Evolutionary conservation across 805 yeast species (phyloP).

Genomic region (Yamadazyma nakazawae): DNA sequence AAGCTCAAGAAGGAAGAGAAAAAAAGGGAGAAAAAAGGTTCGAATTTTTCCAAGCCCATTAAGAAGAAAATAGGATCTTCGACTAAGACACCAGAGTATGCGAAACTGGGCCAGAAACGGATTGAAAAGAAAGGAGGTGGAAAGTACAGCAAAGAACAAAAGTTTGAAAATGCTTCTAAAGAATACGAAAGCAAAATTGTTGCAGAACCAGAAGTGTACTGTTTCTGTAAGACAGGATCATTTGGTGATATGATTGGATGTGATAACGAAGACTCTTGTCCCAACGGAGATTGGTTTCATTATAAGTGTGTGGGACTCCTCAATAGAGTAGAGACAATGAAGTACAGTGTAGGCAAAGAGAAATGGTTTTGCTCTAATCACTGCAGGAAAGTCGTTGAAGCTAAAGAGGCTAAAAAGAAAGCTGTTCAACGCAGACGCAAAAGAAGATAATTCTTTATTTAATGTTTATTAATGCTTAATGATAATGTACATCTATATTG

Average conservation of each 20-base stretch:
- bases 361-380: constrained; percentile 40
- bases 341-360: constrained; percentile 30
- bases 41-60: not conserved
- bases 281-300: constrained; percentile 47
- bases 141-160: not conserved
- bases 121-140: not conserved
- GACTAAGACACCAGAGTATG: not conserved
- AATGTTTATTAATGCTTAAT: constrained; percentile 1
- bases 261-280: constrained; percentile 55
- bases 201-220: constrained; percentile 45
- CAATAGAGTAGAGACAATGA: constrained; percentile 35
- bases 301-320: constrained; percentile 43
- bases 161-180: not conserved
- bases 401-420: not conserved
- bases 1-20: not conserved
- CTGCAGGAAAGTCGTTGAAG: constrained; percentile 20
- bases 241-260: constrained; percentile 97
- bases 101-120: not conserved
- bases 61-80: not conserved
- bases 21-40: not conserved
- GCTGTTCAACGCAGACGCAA: not conserved
- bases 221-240: constrained; percentile 91
- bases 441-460: not conserved
- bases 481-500: constrained; percentile 34
- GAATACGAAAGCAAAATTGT: not conserved